Base-by-base conservation (phyloP, 1,284 basidiomycete genomes). In the Marasmius fiardii region DNA sequence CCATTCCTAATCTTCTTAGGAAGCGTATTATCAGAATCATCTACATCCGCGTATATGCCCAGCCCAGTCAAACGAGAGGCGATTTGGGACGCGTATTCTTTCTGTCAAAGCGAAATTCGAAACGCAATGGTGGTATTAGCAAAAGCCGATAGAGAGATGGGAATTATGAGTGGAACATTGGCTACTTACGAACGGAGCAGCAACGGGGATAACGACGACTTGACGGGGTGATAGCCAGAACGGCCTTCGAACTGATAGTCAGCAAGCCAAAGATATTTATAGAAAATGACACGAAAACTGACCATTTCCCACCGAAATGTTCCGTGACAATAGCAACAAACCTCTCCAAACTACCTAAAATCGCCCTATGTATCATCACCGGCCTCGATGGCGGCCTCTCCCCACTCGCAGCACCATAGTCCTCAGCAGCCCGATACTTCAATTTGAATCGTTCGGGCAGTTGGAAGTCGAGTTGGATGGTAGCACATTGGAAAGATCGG, bases 391-490 rank as follows among this genome's bases (percentile, higher is more conserved):
- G 79, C 20, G 87, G 78, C 60, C 77, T 80, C 61, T 85, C 83
- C 16, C 82, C 73, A 51, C 74, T 78, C 12, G 77, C 73, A 18
- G 77, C 75, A 57, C n/a, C n/a, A n/a, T n/a, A n/a, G n/a, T 88
- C 88, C 52, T 88, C 86, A 16, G 85, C 81, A 4, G 86, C 86
- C 43, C 94, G 90, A 76, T 95, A 99, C 68, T 90, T 90, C 61
- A 99, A 82, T 73, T 97, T 90, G 81, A 99, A 99, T 51, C 94
- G 88, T 68, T 98, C 90, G n/a, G 97, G 97, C 8, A 99, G 84
- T 73, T 99, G 94, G 85, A 98, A 99, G 77, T 99, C 97, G 62
- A 99, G 91, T 74, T 99, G 92, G 71, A 99, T 98, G 3, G 97
- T 99, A 45, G 95, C 96, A 65, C 97, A 99, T 74, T 99, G 97